phyloP scores from a whole-genome alignment of 164 flowering plant genomes.

The Vitis labrusca region DNA sequence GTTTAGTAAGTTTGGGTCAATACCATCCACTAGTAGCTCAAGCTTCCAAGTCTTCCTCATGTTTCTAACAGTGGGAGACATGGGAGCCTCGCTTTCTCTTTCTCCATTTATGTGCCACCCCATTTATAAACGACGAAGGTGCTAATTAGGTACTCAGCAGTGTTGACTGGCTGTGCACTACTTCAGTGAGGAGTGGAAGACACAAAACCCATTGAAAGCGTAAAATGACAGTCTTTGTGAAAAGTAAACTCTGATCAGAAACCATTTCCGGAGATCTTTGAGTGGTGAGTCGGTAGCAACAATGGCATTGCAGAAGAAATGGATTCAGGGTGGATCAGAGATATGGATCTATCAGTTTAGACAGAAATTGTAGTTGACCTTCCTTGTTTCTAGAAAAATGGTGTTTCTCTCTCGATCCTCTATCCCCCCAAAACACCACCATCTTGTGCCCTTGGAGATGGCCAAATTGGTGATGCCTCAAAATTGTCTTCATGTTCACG shows the following conservation, averaged over 20 bases:
- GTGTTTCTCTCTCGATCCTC: no score
- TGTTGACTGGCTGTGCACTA: conserved; percentile 48
- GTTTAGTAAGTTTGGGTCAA: no score
- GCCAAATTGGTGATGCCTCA: no score
- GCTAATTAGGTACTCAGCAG: conserved; percentile 77
- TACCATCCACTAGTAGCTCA: no score
- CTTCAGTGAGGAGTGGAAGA: conserved; percentile 77
- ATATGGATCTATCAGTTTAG: conserved; percentile 19
- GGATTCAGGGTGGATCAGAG: conserved; percentile 1
- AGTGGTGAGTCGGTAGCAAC: neutral
- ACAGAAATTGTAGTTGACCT: neutral
- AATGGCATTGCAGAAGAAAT: conserved; percentile 13
- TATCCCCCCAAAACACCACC: no score
- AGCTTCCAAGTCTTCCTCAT: no score
- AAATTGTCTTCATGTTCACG: no score
- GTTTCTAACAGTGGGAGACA: no score
- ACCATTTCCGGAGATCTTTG: conserved; percentile 8
- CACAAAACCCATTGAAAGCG: conserved; percentile 63
- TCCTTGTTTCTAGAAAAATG: no score
- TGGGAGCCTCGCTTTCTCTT: no score
- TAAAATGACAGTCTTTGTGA: neutral
- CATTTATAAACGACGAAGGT: conserved; percentile 44
- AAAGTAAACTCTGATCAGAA: conserved; percentile 12
- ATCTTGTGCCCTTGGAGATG: no score
- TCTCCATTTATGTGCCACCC: no score